Conservation (phyloP, 106 monocot genomes). For the Narthecium ossifragum region DNA sequence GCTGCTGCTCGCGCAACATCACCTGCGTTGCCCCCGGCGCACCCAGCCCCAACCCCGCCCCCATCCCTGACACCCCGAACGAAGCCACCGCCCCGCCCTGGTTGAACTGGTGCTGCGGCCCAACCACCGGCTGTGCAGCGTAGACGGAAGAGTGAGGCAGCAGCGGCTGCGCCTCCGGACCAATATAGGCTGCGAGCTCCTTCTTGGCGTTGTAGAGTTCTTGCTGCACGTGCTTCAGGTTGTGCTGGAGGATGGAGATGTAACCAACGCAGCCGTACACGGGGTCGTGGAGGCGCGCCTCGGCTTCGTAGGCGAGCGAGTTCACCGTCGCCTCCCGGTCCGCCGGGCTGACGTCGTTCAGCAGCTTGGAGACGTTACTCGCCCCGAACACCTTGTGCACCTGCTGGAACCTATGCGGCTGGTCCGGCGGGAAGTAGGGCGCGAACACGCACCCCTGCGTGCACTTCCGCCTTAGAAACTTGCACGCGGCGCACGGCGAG, state of each 20-base stretch:
- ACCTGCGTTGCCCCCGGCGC: neutral
- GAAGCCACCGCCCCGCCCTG: neutral
- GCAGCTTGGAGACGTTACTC: conserved; percentile 79
- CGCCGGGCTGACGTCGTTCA: conserved; percentile 43
- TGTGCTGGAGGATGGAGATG: conserved; percentile 42
- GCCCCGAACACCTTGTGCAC: conserved; percentile 88
- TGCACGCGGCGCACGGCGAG: conserved; percentile 91
- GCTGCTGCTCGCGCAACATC: conserved; percentile 1
- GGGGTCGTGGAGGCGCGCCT: conserved; percentile 40
- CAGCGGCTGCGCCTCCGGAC: conserved; percentile 24
- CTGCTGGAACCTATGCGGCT: conserved; percentile 50
- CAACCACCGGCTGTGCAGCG: neutral
- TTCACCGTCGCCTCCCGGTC: conserved; percentile 64
- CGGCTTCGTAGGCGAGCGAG: conserved; percentile 55
- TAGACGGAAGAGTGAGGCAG: conserved; percentile 1
- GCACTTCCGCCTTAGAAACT: conserved; percentile 80
- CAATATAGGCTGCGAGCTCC: conserved; percentile 34
- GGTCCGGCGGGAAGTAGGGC: conserved; percentile 84
- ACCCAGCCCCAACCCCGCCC: conserved; percentile 3
- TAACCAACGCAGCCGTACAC: conserved; percentile 56
- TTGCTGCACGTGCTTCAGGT: conserved; percentile 25
- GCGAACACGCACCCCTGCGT: conserved; percentile 68
- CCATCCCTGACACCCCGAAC: neutral
- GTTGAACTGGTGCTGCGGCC: neutral
- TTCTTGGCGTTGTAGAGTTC: conserved; percentile 33